These are phyloP conservation scores for Abrus pulchellus DNA, from an alignment of 306 rosid species.

Conservation along the genomic window DNA sequence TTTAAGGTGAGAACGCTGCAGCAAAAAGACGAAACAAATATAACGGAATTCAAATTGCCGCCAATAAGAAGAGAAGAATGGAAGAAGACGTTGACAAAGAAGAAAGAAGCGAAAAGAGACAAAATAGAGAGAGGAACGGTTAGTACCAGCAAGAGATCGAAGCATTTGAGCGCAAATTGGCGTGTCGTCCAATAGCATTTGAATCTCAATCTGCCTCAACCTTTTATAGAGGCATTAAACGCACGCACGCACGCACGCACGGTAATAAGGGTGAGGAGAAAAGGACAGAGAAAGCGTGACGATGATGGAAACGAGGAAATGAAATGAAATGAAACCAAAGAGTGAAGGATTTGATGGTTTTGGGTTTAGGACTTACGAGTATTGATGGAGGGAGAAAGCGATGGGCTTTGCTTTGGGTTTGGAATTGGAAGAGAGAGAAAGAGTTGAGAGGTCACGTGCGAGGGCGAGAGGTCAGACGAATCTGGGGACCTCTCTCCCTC, in stretches of 20 bases:
- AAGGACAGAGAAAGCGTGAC: conserved; percentile 26
- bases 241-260: background rate
- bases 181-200: conserved; percentile 51
- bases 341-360: conserved; percentile 55
- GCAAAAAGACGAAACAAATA: background rate
- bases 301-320: conserved; percentile 52
- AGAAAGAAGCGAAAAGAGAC: background rate
- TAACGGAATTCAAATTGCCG: conserved; percentile 52
- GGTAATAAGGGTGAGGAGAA: conserved; percentile 16
- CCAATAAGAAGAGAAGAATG: conserved; percentile 23
- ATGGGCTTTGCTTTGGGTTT: conserved; percentile 50
- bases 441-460: conserved; percentile 79
- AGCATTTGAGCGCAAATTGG: conserved; percentile 53
- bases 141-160: conserved; percentile 78
- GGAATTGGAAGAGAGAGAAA: conserved; percentile 14
- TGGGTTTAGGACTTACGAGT: conserved; percentile 43
- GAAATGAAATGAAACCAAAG: conserved; percentile 31
- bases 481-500: conserved; percentile 70
- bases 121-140: conserved; percentile 8
- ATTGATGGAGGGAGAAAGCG: conserved; percentile 62
- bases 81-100: conserved; percentile 14
- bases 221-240: conserved; percentile 11
- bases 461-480: conserved; percentile 42
- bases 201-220: conserved; percentile 51
- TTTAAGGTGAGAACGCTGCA: background rate